Evolutionary conservation across 1,284 basidiomycete genomes (phyloP).

Genomic region (Hemileia vastatrix): DNA sequence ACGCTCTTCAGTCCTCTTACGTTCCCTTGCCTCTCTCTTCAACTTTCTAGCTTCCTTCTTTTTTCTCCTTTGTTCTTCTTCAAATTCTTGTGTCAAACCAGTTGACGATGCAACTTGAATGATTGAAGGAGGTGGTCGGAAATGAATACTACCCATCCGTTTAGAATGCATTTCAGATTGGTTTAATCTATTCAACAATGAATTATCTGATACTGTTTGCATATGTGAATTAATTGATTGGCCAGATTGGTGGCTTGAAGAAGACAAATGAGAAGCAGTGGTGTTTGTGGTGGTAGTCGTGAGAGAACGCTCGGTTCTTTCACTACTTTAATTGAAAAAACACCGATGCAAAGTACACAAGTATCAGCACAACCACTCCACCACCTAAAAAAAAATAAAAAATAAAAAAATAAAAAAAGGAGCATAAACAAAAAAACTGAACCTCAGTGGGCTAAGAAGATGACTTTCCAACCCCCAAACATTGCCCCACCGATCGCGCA

Average conservation of each 20-base stretch:
- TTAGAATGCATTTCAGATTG: neutral
- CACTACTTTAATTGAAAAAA: neutral
- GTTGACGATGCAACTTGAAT: slow-evolving; percentile 12
- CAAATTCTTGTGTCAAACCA: neutral
- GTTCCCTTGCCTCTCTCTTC: slow-evolving; percentile 11
- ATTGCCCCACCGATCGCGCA: slow-evolving; percentile 22
- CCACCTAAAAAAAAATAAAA: neutral
- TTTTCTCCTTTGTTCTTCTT: slow-evolving; percentile 14
- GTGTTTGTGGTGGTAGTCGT: no score
- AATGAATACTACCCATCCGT: neutral
- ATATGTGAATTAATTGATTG: slow-evolving; percentile 1
- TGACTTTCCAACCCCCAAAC: slow-evolving; percentile 18
- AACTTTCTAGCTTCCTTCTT: slow-evolving; percentile 12
- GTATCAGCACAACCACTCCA: neutral
- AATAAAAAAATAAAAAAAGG: neutral
- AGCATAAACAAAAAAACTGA: neutral
- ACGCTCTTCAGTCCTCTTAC: slow-evolving; percentile 1
- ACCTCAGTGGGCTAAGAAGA: slow-evolving; percentile 21
- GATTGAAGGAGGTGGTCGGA: slow-evolving; percentile 1
- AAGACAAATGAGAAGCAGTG: slow-evolving; percentile 7
- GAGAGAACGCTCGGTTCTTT: slow-evolving; percentile 16
- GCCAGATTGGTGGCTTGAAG: slow-evolving; percentile 6
- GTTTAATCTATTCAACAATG: no score
- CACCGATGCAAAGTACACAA: neutral
- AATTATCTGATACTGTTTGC: neutral